Conservation (phyloP, 331 rosid species). For the Rosa hybrid region DNA sequence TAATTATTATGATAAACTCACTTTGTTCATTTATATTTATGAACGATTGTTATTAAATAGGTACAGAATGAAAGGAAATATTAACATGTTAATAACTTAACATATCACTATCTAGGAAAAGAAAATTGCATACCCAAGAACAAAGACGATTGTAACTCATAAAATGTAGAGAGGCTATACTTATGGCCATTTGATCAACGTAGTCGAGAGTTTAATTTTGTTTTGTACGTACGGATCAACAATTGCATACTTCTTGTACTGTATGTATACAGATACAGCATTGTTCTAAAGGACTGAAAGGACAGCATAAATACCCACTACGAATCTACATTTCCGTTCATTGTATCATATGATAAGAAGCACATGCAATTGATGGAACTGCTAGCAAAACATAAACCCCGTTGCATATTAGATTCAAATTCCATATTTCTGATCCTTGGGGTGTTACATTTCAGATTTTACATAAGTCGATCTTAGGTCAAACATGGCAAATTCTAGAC, state of each 20-base stretch:
- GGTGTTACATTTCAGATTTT: neutral
- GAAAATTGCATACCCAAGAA: too few relatives aligned
- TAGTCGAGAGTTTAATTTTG: too few relatives aligned
- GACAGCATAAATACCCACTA: neutral
- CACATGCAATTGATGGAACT: neutral
- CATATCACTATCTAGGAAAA: neutral
- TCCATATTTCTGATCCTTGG: neutral
- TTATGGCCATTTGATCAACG: neutral
- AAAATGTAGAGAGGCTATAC: neutral
- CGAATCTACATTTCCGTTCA: neutral
- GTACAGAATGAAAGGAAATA: too few relatives aligned
- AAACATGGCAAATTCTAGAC: neutral
- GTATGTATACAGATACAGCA: neutral
- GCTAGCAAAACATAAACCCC: neutral
- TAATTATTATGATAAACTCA: too few relatives aligned
- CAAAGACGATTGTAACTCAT: too few relatives aligned
- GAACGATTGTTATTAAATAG: too few relatives aligned
- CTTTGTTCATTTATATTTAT: too few relatives aligned
- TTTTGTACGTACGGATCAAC: too few relatives aligned
- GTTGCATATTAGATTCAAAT: neutral
- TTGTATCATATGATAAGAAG: neutral
- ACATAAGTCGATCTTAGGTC: neutral
- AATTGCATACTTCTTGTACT: neutral
- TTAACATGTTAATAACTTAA: too few relatives aligned
- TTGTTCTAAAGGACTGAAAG: too few relatives aligned